phyloP scores from a whole-genome alignment of 805 yeast species.

The Kodamaea leandrae region DNA sequence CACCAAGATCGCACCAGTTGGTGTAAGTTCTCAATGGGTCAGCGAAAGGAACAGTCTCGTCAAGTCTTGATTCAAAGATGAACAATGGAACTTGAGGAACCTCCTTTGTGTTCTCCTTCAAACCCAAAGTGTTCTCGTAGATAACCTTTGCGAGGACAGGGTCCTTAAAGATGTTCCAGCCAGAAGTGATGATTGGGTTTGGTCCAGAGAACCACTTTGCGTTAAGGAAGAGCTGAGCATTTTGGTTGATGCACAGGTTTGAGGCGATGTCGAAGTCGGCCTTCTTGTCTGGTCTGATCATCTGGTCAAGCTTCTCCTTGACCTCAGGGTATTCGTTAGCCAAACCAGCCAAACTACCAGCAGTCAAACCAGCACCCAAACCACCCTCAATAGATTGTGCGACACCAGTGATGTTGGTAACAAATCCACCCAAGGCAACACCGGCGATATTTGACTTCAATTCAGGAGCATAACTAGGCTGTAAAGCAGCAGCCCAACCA shows the following conservation, averaged over 20 bases:
- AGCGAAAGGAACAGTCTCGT: conserved; percentile 13
- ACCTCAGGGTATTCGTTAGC: conserved; percentile 31
- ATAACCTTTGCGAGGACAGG: conserved; percentile 15
- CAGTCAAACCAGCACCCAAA: conserved; percentile 28
- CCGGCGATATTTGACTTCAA: conserved; percentile 24
- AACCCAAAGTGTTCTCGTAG: conserved; percentile 22
- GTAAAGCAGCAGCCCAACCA: conserved; percentile 38
- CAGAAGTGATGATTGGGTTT: conserved; percentile 12
- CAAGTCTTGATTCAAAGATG: conserved; percentile 12
- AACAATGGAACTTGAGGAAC: conserved; percentile 13
- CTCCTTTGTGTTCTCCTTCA: conserved; percentile 6
- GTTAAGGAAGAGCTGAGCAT: neutral
- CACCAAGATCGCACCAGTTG: conserved; percentile 13
- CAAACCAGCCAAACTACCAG: conserved; percentile 30
- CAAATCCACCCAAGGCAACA: conserved; percentile 37
- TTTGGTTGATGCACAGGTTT: conserved; percentile 4
- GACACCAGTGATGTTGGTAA: conserved; percentile 31
- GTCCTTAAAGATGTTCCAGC: conserved; percentile 18
- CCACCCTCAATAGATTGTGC: conserved; percentile 24
- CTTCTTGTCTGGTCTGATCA: neutral
- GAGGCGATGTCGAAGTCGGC: neutral
- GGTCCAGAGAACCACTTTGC: conserved; percentile 15
- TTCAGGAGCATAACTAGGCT: conserved; percentile 38
- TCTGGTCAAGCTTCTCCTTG: neutral
- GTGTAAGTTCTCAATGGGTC: conserved; percentile 10